These are phyloP conservation scores for Monosporascus cannonballus DNA, from an alignment of 2,329 filamentous ascomycete species.

Conservation along the genomic window DNA sequence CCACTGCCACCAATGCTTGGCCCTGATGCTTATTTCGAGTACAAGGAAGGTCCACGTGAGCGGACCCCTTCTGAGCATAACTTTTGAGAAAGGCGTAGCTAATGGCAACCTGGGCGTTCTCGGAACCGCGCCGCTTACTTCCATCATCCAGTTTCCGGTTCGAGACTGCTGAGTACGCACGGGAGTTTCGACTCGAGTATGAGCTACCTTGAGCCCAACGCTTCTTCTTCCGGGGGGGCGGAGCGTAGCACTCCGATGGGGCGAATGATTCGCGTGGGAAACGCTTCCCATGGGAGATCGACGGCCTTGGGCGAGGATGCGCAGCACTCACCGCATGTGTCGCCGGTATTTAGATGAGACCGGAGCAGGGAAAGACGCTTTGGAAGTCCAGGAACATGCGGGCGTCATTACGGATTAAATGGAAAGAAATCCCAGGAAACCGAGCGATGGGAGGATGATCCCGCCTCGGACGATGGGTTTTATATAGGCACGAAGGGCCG, in stretches of 20 bases:
- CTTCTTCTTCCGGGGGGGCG: constrained; percentile 17
- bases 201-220: constrained; percentile 7
- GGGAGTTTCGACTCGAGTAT: neutral
- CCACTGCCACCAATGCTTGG: neutral
- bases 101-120: no score
- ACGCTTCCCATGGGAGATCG: neutral
- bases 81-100: no score
- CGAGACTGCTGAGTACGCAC: no score
- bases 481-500: no score
- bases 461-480: neutral
- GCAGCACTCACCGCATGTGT: no score
- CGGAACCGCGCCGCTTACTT: no score
- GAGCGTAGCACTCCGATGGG: constrained; percentile 16
- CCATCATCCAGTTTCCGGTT: no score
- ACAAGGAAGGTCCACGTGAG: no score
- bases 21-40: neutral
- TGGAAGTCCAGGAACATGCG: neutral
- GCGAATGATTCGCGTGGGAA: neutral
- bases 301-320: neutral
- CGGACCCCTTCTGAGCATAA: no score
- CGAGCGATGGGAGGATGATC: neutral
- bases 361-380: no score
- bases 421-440: neutral
- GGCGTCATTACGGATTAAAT: neutral
- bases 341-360: no score